Base-by-base conservation (phyloP, 2,329 filamentous ascomycete genomes). In the Fusarium sp. region DNA sequence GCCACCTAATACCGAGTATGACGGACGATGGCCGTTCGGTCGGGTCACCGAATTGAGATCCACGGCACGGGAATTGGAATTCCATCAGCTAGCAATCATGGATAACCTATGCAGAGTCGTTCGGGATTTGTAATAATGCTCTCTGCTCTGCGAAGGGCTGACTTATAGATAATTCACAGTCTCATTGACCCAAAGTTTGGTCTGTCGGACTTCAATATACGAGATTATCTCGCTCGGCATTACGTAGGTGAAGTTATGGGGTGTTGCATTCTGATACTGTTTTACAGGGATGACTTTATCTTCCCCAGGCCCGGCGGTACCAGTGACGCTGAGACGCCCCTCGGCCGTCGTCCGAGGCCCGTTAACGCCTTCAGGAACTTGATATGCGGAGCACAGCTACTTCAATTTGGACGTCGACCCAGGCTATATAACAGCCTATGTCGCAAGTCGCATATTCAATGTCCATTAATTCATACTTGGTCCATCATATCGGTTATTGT, bases 1-100 rank as follows among this genome's bases (percentile, higher is more conserved):
- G 74, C 66, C 18, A 38, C 34, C 18, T 38, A 38, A 38, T 78
- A 75, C 79, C 79, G 78, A 80, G 58, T 30, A 22, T 40, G 60
- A 57, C 72, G 72, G 72, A 74, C 70, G 63, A 74, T 74, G 70
- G 58, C 72, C 72, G 70, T 65, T 43, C 46, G 56, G 18, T 34
- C 29, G 10, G 25, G 38, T 38, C 30, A 43, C 45, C 12, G 24
- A 45, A 22, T 49, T 20, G 25, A 52, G 12, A 20, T 29, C 7
- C 25, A 25, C 27, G 27, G 48, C 13, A 54, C 24, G 22, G 48
- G 9, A 52, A 48, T 54, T 29, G 40, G 24, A 44, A 11, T 27
- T 20, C 62, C 22, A 43, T 15, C 16, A 32, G 25, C 24, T 16
- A 22, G 20, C 12, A 38, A 16, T 38, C 15, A 22, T 25, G 22